Evolutionary conservation across 164 flowering plant species (phyloP), one percentile per base, ranked within the genome.

Genomic region (Nymphaea colorata): DNA sequence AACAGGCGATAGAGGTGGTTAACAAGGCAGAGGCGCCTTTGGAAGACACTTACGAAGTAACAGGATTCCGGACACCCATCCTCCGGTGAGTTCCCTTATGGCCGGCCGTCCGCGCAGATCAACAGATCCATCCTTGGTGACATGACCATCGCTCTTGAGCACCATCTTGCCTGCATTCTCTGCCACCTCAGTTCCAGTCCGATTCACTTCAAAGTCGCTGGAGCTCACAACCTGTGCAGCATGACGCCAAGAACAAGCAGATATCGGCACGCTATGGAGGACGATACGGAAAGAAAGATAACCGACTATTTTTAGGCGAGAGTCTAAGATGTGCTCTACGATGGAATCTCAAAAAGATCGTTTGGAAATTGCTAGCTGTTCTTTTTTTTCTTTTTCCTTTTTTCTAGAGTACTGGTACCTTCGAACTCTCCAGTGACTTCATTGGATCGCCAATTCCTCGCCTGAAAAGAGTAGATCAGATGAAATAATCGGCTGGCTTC

Each of bases 41-140:
- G 36, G 8, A 61, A 61, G 64, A 61, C 7, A 17, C 17, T 60
- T 78, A 86, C 93, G 84, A 36, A 88, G 73, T 64, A 84, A 70
- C 65, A 86, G 68, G 45, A 25, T 59, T 47, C 85, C 86, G 62
- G 66, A 75, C 68, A 59, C 80, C 90, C 88, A 84, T 6, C 88
- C 89, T 75, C 88, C 90, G 6, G 62, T 41, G 25, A 57, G 45
- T 16, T 61, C 69, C 64, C 61, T 69, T 16, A 53, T 64, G 43
- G 75, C 69, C 14, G 68, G 69, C 43, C 69, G 66, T 15, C 73
- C 71, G 55, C 45, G 64, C 17, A 61, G 18, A 8, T 71, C 64
- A 41, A 73, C 5, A 5, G 74, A 64, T 16, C 67, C 67, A 41
- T 75, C 77, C 3, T 65, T 69, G 64, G 65, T 68, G 62, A 42